Evolutionary conservation across 2,329 filamentous ascomycete species (phyloP), one percentile per base, ranked within the genome.

Genomic region (Aspergillus nomiae): DNA sequence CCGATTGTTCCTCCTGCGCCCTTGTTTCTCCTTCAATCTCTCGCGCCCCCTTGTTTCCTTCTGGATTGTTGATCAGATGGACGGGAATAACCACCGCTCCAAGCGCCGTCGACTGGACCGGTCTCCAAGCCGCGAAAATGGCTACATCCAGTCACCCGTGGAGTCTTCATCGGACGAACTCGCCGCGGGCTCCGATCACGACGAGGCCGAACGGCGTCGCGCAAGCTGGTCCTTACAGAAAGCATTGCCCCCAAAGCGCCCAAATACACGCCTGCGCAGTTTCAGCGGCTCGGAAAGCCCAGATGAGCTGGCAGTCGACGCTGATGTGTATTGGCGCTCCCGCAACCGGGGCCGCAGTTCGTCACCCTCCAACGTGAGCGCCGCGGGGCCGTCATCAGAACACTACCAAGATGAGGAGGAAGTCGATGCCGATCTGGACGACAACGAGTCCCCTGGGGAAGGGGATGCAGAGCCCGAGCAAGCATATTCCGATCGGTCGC

Each of bases 271-370:
- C 8, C 67, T 69, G 28, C 73, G 70, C 57, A 72, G 67, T 43
- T 69, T 69, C 60, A 74, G 71, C 58, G 73, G 71, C n/a, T 78
- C 75, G 3, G 78, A 75, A 11, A 79, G 69, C 38, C 80, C 85
- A 9, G 83, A 85, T 63, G 82, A 84, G 59, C 73, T 79, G 63
- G 76, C 73, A 36, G 74, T 68, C 64, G 78, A 81, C 67, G 69
- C 77, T 56, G 68, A 75, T 61, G 70, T 71, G 12, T 77, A 78
- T 61, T 76, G 76, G 77, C 68, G 69, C 32, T 70, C 71, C 60
- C 70, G 67, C 63, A 70, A 61, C 64, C 72, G 65, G 56, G 67
- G 70, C 53, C 73, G 69, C 61, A 63, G 4, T 26, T 55, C 61
- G 68, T 77, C 58, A 58, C 67, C 63, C 41, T 65, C 63, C 53